Evolutionary conservation across 1,284 basidiomycete genomes (phyloP).

Genomic region (Ustilago vetiveriae): DNA sequence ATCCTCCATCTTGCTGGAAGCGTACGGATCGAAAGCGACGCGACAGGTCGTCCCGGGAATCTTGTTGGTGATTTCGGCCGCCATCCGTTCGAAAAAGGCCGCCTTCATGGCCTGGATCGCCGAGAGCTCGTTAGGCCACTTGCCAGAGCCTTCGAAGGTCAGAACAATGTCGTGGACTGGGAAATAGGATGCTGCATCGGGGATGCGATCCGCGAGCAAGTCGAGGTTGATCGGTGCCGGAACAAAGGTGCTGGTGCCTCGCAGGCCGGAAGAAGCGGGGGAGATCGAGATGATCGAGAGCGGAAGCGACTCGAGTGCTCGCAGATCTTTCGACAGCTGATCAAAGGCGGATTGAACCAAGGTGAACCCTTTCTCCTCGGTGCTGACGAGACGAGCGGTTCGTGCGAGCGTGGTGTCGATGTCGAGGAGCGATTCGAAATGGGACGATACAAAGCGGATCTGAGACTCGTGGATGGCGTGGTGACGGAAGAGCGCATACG

Average conservation of each 20-base stretch:
- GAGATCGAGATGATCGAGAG: slow-evolving; percentile 79
- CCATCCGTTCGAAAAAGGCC: slow-evolving; percentile 73
- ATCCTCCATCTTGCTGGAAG: slow-evolving; percentile 73
- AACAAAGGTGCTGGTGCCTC: slow-evolving; percentile 83
- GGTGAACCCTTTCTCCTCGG: slow-evolving; percentile 73
- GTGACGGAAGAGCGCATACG: slow-evolving; percentile 79
- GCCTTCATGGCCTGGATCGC: slow-evolving; percentile 95
- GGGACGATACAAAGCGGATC: slow-evolving; percentile 71
- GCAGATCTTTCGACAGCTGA: slow-evolving; percentile 78
- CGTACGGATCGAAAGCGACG: slow-evolving; percentile 69
- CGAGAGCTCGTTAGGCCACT: slow-evolving; percentile 93
- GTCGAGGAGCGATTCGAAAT: slow-evolving; percentile 75
- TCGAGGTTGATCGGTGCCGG: slow-evolving; percentile 72
- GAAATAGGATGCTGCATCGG: slow-evolving; percentile 64
- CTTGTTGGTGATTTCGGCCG: slow-evolving; percentile 46
- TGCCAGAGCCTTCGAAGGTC: slow-evolving; percentile 78
- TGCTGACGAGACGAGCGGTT: slow-evolving; percentile 65
- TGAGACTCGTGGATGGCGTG: slow-evolving; percentile 73
- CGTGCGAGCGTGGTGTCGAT: slow-evolving; percentile 54
- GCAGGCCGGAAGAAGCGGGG: slow-evolving; percentile 75
- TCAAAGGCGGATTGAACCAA: slow-evolving; percentile 84
- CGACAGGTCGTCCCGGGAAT: slow-evolving; percentile 68
- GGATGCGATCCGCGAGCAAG: slow-evolving; percentile 59
- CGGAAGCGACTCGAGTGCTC: slow-evolving; percentile 78
- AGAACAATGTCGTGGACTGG: slow-evolving; percentile 70